Conservation (phyloP, 495 filamentous ascomycete species). For the Penicillium argentinense region DNA sequence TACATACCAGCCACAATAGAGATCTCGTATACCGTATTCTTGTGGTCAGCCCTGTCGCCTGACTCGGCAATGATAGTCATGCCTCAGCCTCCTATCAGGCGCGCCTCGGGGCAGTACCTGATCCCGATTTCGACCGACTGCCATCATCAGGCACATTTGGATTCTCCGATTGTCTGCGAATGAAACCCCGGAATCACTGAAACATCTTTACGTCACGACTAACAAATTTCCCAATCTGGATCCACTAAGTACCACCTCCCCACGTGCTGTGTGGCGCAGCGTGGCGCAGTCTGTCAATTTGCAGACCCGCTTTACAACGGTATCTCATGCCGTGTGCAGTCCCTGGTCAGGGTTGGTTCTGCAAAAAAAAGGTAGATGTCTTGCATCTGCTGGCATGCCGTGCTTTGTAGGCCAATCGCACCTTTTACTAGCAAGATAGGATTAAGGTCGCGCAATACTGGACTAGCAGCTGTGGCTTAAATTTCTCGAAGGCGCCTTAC, state of each 20-base stretch:
- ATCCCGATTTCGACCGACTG: constrained; percentile 4
- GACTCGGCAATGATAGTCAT: constrained; percentile 1
- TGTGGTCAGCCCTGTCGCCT: not conserved
- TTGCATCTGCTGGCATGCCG: too few relatives aligned
- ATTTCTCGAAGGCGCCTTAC: too few relatives aligned
- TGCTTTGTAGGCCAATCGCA: too few relatives aligned
- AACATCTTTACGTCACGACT: constrained; percentile 31
- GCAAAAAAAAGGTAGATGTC: too few relatives aligned
- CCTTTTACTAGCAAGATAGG: too few relatives aligned
- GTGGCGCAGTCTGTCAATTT: not conserved
- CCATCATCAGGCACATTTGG: constrained; percentile 15
- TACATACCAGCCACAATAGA: too few relatives aligned
- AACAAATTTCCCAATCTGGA: too few relatives aligned
- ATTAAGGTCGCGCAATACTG: too few relatives aligned
- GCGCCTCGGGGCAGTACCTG: constrained; percentile 1
- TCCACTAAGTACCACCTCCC: constrained; percentile 14
- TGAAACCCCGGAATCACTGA: constrained; percentile 12
- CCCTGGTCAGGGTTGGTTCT: too few relatives aligned
- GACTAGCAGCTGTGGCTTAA: too few relatives aligned
- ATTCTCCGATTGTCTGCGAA: not conserved
- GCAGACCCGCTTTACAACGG: not conserved
- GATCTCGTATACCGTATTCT: constrained; percentile 1
- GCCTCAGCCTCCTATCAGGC: constrained; percentile 1
- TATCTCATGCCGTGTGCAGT: too few relatives aligned
- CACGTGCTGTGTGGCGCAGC: constrained; percentile 21